These are phyloP conservation scores for Pseudogymnoascus pannorum DNA, from an alignment of 2,329 filamentous ascomycete species.

Conservation along the genomic window DNA sequence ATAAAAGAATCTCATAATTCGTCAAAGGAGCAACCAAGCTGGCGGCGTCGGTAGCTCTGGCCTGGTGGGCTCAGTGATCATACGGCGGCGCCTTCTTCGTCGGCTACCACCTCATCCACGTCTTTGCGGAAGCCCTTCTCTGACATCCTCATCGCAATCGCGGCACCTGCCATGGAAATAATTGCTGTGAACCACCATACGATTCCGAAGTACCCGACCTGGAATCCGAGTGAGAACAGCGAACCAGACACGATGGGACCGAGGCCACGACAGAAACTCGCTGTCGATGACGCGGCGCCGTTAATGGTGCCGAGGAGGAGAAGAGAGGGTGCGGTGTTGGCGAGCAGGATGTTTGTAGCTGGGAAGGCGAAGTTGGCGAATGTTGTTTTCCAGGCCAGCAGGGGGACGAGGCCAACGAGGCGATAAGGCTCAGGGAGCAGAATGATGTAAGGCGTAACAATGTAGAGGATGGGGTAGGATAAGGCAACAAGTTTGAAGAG, in stretches of 20 bases:
- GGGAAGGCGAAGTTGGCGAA: slow-evolving; percentile 89
- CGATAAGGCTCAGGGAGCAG: slow-evolving; percentile 67
- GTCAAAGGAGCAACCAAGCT: background rate
- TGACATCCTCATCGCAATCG: background rate
- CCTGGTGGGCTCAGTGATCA: too few species aligned
- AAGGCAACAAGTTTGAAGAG: slow-evolving; percentile 77
- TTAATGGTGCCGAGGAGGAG: slow-evolving; percentile 87
- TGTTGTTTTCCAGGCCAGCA: slow-evolving; percentile 87
- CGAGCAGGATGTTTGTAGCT: slow-evolving; percentile 78
- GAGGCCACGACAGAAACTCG: slow-evolving; percentile 79
- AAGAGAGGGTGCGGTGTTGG: slow-evolving; percentile 78
- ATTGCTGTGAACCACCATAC: slow-evolving; percentile 88
- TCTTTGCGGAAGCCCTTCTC: slow-evolving; percentile 1
- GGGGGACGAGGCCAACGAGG: slow-evolving; percentile 65
- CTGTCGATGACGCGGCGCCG: slow-evolving; percentile 83
- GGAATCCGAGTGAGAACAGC: slow-evolving; percentile 73
- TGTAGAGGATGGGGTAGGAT: slow-evolving; percentile 80
- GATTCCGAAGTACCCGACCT: slow-evolving; percentile 74
- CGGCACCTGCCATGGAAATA: slow-evolving; percentile 66
- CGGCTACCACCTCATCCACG: background rate
- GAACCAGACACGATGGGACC: slow-evolving; percentile 83
- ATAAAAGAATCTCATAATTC: background rate
- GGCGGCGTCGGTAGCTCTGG: background rate
- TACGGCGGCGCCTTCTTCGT: background rate
- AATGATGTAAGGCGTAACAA: slow-evolving; percentile 81